Evolutionary conservation across 148 eudicot species (phyloP), one percentile per base, ranked within the genome.

Genomic region (Cornus controversa): DNA sequence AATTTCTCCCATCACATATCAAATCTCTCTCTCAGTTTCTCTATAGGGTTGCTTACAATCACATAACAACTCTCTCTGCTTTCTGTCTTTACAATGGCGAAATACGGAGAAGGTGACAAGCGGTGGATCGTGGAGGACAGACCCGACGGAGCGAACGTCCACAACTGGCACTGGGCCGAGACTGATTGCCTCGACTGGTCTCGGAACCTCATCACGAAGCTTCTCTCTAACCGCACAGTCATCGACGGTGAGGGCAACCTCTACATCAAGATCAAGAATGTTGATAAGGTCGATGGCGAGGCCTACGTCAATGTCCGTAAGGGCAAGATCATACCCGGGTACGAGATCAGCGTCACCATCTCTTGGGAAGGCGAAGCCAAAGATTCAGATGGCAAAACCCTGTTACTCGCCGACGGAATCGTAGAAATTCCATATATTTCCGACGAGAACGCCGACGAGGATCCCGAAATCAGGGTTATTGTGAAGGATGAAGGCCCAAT

Each of bases 121-220:
- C 79, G 98, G 1, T 96, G 99, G 97, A 96, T 96, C 76, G 99
- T 96, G 4, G 82, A 84, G 34, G 99, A 96, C 47, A 81, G 99
- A 5, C 87, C 97, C 3, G 97, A 96, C 78, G 98, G 99, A 22
- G 85, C 99, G 24, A 96, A 96, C 78, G 98, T 96, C 75, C 98
- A 96, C 89, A 96, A 96, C 77, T 93, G 99, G 98, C 99, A 96
- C 85, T 96, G 99, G 99, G 83, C 97, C 0, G 99, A 93, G 47
- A 96, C 99, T 29, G 88, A 96, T 65, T 96, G 99, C 53, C 73
- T 96, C 71, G 98, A 90, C 15, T 96, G 94, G 92, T 90, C 99
- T 0, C 79, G 87, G 2, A 79, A 69, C 29, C 82, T 86, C 60
- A 85, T 96, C 68, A 24, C 81, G 4, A 75, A 71, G 8, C 88